Base-by-base conservation (phyloP, 805 yeast genomes). In the Yarrowia bubula region DNA sequence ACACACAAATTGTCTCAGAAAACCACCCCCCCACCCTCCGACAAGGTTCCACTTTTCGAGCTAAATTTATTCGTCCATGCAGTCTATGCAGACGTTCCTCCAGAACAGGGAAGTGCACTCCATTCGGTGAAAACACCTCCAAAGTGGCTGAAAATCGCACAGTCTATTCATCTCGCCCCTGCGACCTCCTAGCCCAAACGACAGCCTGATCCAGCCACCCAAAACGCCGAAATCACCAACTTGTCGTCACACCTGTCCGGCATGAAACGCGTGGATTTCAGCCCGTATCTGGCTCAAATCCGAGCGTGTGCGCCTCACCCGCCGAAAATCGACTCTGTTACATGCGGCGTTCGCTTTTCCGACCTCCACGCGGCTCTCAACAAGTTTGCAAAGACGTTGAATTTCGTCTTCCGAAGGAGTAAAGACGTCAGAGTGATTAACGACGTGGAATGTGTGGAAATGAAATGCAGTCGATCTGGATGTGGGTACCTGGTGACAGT, bases 241-340 rank as follows among this genome's bases (percentile, higher is more conserved):
- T 2, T 7, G 15, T 46, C 51, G 4, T 18, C 17, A 14, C 48
- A 4, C 7, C 15, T 13, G 3, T 7, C 33, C 48, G 33, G 22
- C 48, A 51, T 51, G 60, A n/a, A 13, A 18, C 17, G 22, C 33
- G 60, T 38, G 46, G 60, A 51, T 38, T 51, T 51, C 60, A 51
- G 37, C 32, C 37, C 44, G n/a, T 51, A 51, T 22, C 44, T 13
- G 44, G 44, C 44, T n/a, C 44, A 51, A 22, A 8, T 51, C 15
- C 43, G 44, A 2, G 60, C 35, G 3, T 35, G 60, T 10, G 44
- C 44, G 14, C 60, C 60, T 3, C 44, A 51, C 7, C 60, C 60
- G 44, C 60, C 60, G 13, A 38, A 38, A 10, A 51, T 51, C 35
- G 17, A 28, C 1, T 18, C 28, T 28, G 18, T 51, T 37, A 51